Evolutionary conservation across 208 protist genomes (phyloP), one percentile per base, ranked within the genome.

Genomic region (Crithidia sp.): DNA sequence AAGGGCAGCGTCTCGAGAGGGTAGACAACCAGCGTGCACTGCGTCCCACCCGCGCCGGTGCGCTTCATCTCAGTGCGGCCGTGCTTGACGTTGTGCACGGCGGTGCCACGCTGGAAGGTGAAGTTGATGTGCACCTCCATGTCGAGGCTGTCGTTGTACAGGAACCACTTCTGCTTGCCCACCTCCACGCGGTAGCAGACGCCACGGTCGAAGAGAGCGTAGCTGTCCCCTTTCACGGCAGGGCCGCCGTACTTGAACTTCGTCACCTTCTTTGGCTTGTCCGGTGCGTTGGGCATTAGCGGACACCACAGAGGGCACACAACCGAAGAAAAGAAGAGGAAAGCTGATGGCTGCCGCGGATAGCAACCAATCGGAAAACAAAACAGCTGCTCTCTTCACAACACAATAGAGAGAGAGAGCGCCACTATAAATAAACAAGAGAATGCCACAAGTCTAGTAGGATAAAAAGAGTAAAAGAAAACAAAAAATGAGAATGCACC

Each of bases 111-210:
- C 2, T 68, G 65, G 65, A 93, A 93, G 57, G 79, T 77, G 64
- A 85, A 89, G 59, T 67, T 75, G 19, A 93, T 74, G 57, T 83
- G 83, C 72, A 89, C 75, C 60, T 93, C 88, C 70, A 77, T 84
- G 62, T 89, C 77, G 17, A 80, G 65, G 2, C 85, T 87, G 77
- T 90, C 88, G 75, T 90, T 93, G 71, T 93, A 90, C 61, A 90
- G 81, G 69, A 79, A 86, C 83, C 83, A 89, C 45, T 63, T 62
- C 50, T 28, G 16, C 68, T 76, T 69, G 61, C 64, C 53, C 37
- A 72, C 71, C 64, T 87, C 82, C 12, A 93, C 77, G 17, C 82
- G 76, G 77, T 85, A 93, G 44, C 87, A 74, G 53, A 79, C 61
- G 16, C 83, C 88, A 36, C 77, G 67, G n/a, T 88, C 71, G 50